Evolutionary conservation across 1,139 yeast genomes (phyloP).

Genomic region (Yamadazyma siamensis): DNA sequence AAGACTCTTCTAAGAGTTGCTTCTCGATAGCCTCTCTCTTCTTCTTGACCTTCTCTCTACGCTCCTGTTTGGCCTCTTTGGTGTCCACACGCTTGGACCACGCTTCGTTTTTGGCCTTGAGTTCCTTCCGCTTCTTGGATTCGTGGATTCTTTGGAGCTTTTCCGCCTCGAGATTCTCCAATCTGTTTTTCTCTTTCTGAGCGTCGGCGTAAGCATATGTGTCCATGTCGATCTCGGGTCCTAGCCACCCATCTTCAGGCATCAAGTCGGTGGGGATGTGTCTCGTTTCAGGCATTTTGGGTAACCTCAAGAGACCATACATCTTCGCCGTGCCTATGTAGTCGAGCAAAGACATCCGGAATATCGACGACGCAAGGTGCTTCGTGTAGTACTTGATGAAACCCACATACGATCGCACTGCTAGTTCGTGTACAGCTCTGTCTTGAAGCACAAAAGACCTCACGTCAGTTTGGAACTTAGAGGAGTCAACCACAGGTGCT

Average conservation of each 20-base stretch:
- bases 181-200: slow-evolving; percentile 60
- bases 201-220: slow-evolving; percentile 60
- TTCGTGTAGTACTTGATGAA: slow-evolving; percentile 81
- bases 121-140: slow-evolving; percentile 47
- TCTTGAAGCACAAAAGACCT: slow-evolving; percentile 66
- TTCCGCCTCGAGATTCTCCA: slow-evolving; percentile 52
- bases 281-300: slow-evolving; percentile 89
- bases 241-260: slow-evolving; percentile 74
- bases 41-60: slow-evolving; percentile 62
- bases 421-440: slow-evolving; percentile 76
- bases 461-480: slow-evolving; percentile 26
- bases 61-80: slow-evolving; percentile 60
- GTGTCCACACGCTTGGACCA: slow-evolving; percentile 75
- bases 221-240: slow-evolving; percentile 60
- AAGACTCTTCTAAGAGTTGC: slow-evolving; percentile 45
- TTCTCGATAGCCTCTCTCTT: slow-evolving; percentile 63
- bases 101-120: slow-evolving; percentile 57
- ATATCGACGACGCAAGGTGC: slow-evolving; percentile 89
- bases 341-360: slow-evolving; percentile 70
- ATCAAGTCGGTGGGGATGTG: slow-evolving; percentile 44
- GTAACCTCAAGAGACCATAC: slow-evolving; percentile 80
- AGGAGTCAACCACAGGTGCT: slow-evolving; percentile 24
- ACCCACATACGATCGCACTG: slow-evolving; percentile 78
- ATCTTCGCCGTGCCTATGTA: slow-evolving; percentile 68
- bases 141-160: slow-evolving; percentile 42